Evolutionary conservation across 305 asterid genomes (phyloP).

Genomic region (Coffea humblotiana): DNA sequence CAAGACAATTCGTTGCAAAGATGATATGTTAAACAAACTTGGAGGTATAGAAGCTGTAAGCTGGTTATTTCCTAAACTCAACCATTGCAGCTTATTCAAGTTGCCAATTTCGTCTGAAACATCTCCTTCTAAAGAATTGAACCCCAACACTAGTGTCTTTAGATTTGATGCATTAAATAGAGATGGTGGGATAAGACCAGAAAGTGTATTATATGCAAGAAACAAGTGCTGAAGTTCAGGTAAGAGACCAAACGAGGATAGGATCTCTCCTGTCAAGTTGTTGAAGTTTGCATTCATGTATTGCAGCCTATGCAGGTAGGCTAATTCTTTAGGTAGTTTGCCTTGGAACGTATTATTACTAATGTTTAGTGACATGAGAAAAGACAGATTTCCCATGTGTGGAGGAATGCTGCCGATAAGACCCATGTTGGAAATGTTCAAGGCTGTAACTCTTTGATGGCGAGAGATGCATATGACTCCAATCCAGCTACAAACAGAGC

Average conservation of each 20-base stretch:
- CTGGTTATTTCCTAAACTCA: slow-evolving; percentile 25
- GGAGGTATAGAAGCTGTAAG: slow-evolving; percentile 30
- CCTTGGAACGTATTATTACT: slow-evolving; percentile 22
- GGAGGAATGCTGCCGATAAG: slow-evolving; percentile 25
- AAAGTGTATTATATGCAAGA: slow-evolving; percentile 19
- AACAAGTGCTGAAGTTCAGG: slow-evolving; percentile 14
- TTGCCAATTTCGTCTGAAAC: slow-evolving; percentile 38
- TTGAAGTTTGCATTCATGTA: slow-evolving; percentile 15
- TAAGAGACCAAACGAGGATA: slow-evolving; percentile 14
- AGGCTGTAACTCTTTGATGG: slow-evolving; percentile 21
- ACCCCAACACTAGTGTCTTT: slow-evolving; percentile 8
- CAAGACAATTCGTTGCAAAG: slow-evolving; percentile 17
- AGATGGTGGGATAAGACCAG: slow-evolving; percentile 14
- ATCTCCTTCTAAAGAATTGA: slow-evolving; percentile 27
- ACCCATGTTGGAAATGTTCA: slow-evolving; percentile 23
- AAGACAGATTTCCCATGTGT: slow-evolving; percentile 22
- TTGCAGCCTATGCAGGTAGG: slow-evolving; percentile 7
- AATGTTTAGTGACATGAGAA: slow-evolving; percentile 19
- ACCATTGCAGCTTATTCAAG: slow-evolving; percentile 25
- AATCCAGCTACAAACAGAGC: slow-evolving; percentile 38
- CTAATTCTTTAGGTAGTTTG: slow-evolving; percentile 18
- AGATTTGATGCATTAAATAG: slow-evolving; percentile 10
- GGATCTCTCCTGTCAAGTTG: slow-evolving; percentile 21
- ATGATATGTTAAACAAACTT: slow-evolving; percentile 35
- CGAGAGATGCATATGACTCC: slow-evolving; percentile 36